A percentile compares a stretch with the other conserved stretches of the same genome.
Conservation (phyloP, 306 rosid species). For the Hippophae gyantsensis region DNA sequence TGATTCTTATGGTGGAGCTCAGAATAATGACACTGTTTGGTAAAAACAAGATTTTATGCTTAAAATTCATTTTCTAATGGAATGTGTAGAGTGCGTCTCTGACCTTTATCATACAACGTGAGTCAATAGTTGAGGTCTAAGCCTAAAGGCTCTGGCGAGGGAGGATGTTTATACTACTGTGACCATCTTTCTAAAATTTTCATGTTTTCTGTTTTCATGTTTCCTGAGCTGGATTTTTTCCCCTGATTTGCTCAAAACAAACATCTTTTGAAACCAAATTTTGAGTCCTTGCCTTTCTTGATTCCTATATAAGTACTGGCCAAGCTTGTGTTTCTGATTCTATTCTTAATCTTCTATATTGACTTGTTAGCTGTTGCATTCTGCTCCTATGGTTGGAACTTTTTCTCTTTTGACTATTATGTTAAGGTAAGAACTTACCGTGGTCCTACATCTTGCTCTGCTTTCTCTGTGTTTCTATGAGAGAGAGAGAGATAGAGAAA, state of each 20-base stretch:
- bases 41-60: constrained; percentile 30
- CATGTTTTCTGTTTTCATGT: constrained; percentile 45
- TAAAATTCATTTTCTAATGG: constrained; percentile 39
- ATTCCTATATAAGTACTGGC: not conserved
- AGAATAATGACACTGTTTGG: constrained; percentile 25
- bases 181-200: constrained; percentile 51
- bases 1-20: constrained; percentile 14
- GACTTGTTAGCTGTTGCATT: not conserved
- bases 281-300: not conserved
- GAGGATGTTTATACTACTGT: constrained; percentile 42
- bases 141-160: constrained; percentile 50
- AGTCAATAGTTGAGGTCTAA: constrained; percentile 52
- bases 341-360: not conserved
- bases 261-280: not conserved
- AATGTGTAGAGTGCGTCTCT: constrained; percentile 56
- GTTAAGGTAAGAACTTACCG: no score
- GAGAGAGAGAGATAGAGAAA: no score
- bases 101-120: constrained; percentile 41
- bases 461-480: no score
- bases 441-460: no score
- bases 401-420: no score
- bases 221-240: not conserved
- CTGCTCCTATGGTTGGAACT: no score
- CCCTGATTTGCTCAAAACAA: no score
- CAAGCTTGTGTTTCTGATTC: not conserved